Percentiles rank a stretch among this genome's conserved stretches.
Evolutionary conservation across 2,329 filamentous ascomycete species (phyloP).

Genomic region (Colletotrichum sp.): DNA sequence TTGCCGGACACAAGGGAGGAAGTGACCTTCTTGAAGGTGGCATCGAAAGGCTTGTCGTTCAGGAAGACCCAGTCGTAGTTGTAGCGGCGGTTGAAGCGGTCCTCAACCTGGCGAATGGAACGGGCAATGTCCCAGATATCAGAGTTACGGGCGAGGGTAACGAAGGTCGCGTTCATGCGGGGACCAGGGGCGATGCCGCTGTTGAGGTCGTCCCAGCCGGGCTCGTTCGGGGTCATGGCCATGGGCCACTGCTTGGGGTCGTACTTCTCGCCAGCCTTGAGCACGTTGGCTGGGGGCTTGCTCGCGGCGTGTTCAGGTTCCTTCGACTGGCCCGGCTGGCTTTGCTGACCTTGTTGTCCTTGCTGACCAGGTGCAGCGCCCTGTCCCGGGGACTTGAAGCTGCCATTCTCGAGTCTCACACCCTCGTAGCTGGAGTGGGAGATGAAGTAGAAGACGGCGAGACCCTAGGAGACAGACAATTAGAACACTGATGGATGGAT

Average conservation of each 20-base stretch:
- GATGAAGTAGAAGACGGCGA: conserved; percentile 84
- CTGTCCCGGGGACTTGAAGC: conserved; percentile 43
- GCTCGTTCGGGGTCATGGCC: conserved; percentile 56
- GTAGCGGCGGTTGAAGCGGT: conserved; percentile 96
- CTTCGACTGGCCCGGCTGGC: conserved; percentile 19
- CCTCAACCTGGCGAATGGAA: conserved; percentile 95
- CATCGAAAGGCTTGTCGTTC: conserved; percentile 94
- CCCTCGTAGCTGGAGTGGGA: conserved; percentile 61
- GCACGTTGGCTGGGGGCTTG: conserved; percentile 22
- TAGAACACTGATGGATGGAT: conserved; percentile 4
- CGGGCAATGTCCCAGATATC: conserved; percentile 97
- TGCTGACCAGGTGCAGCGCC: conserved; percentile 36
- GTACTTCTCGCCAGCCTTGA: conserved; percentile 33
- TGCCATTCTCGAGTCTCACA: conserved; percentile 28
- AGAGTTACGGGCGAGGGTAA: conserved; percentile 89
- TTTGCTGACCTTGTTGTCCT: background rate
- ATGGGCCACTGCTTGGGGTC: conserved; percentile 52
- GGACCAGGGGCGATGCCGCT: conserved; percentile 63
- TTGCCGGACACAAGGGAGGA: conserved; percentile 88
- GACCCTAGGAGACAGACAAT: conserved; percentile 45
- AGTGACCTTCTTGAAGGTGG: conserved; percentile 92
- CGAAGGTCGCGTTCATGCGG: conserved; percentile 96
- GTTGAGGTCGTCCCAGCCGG: conserved; percentile 57
- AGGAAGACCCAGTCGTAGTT: conserved; percentile 99
- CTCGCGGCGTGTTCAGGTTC: conserved; percentile 25